phyloP scores from a whole-genome alignment of 495 filamentous ascomycete genomes.

The Daldinia concentrica region DNA sequence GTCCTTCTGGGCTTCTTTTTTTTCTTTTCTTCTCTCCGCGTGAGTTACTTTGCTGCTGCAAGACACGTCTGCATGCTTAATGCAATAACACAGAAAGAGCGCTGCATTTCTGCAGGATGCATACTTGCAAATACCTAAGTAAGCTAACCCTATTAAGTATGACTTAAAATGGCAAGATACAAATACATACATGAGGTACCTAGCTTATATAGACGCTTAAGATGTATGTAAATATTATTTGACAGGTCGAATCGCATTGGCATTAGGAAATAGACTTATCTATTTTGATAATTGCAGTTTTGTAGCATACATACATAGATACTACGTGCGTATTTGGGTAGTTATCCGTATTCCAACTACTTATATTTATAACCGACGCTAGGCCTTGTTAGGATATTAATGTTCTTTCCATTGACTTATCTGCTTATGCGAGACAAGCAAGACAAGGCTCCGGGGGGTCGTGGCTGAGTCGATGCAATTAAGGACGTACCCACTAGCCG shows the following conservation, averaged over 20 bases:
- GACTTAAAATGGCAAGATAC: background rate
- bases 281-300: too few species aligned
- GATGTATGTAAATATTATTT: background rate
- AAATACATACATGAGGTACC: too few species aligned
- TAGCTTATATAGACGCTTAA: too few species aligned
- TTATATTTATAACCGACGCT: slow-evolving; percentile 15
- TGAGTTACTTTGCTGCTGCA: slow-evolving; percentile 2
- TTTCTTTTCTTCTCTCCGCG: background rate
- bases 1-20: background rate
- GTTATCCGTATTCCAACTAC: background rate
- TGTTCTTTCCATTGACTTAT: slow-evolving; percentile 18
- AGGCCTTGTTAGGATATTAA: slow-evolving; percentile 2
- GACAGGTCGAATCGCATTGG: slow-evolving; percentile 13
- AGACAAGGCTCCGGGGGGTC: slow-evolving; percentile 1
- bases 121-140: background rate
- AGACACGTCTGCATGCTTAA: slow-evolving; percentile 16
- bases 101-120: background rate
- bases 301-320: background rate
- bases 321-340: background rate
- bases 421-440: slow-evolving; percentile 24
- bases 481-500: slow-evolving; percentile 19
- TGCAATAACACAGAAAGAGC: background rate
- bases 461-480: slow-evolving; percentile 38
- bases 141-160: background rate
- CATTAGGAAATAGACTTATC: slow-evolving; percentile 5